Percentiles rank a stretch among this genome's conserved stretches.
Conservation (phyloP, 2,329 filamentous ascomycete genomes). For the Claviceps sp. region DNA sequence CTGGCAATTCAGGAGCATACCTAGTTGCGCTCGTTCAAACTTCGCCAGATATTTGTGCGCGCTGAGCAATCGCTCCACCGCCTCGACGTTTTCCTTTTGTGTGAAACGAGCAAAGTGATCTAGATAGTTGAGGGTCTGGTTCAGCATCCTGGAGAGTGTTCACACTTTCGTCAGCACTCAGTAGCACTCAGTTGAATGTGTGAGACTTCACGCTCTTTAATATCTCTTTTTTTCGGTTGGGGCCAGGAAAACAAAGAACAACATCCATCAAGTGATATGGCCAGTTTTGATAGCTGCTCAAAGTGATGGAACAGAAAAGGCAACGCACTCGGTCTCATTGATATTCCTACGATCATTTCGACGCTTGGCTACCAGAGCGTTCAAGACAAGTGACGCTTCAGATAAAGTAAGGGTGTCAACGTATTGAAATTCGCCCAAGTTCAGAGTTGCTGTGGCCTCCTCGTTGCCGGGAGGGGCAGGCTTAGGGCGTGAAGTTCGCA, state of each 20-base stretch:
- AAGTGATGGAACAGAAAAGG: not conserved
- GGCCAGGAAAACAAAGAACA: not conserved
- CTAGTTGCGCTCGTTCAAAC: slow-evolving; percentile 88
- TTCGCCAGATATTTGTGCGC: slow-evolving; percentile 69
- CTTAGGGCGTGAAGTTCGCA: slow-evolving; percentile 51
- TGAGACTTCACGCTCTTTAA: not conserved
- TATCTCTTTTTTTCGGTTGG: not conserved
- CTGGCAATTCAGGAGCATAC: slow-evolving; percentile 31
- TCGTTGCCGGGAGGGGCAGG: slow-evolving; percentile 65
- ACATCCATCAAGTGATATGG: not conserved
- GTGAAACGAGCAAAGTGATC: slow-evolving; percentile 94
- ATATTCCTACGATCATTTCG: slow-evolving; percentile 68
- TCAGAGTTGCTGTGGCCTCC: slow-evolving; percentile 68
- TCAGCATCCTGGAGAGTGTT: slow-evolving; percentile 47
- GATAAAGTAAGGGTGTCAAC: slow-evolving; percentile 86
- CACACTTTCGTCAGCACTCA: slow-evolving; percentile 5
- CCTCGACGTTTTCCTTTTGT: slow-evolving; percentile 84
- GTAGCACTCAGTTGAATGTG: slow-evolving; percentile 1
- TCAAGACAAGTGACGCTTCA: slow-evolving; percentile 83
- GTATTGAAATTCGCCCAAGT: slow-evolving; percentile 85
- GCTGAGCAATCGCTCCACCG: slow-evolving; percentile 77
- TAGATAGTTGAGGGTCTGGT: slow-evolving; percentile 82
- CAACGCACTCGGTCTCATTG: slow-evolving; percentile 66
- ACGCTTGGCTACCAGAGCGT: slow-evolving; percentile 72
- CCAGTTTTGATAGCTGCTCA: not conserved